Evolutionary conservation across 2,329 filamentous ascomycete genomes (phyloP), one percentile per base, ranked within the genome.

Genomic region (Pseudogymnoascus verrucosus): DNA sequence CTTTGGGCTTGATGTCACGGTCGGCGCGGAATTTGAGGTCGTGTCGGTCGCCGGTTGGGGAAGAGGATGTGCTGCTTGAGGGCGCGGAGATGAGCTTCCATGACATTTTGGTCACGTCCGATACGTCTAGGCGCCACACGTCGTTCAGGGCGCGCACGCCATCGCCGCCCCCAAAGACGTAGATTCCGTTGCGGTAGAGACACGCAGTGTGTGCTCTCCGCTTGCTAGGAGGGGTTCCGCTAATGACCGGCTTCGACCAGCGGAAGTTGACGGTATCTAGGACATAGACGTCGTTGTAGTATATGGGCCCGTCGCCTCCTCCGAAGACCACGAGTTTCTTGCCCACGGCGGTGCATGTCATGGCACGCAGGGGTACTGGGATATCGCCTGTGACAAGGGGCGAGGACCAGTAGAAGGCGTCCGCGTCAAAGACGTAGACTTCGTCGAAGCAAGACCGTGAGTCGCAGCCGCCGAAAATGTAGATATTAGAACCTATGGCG

Each of bases 201-300:
- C 87, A 89, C n/a, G 87, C 86, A 2, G 87, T 89, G 72, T 89
- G 87, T 3, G 87, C 87, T 61, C 87, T 78, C 21, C 87, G 79
- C 68, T 84, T 84, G 64, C 83, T 86, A 0, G 87, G 87, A 23
- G 79, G 72, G 63, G 77, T 78, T 66, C 86, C 84, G 34, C 85
- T 83, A 23, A 82, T 70, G 51, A 67, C 69, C 44, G 87, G 86
- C 65, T 81, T 83, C 42, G 81, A 82, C 85, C 86, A 89, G 19
- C 84, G 81, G 72, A 86, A 88, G 72, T 85, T 89, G 65, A 86
- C 79, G 21, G 86, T 89, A 71, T 89, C 87, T n/a, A 89, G 78
- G 54, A 89, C 84, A 71, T 89, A 89, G 19, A 89, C 82, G 69
- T 89, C 85, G 70, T 89, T 89, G 74, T 89, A 89, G 74, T 89